Conservation (phyloP, 371 early-diverging fungal species). For the Nematocida sp. region DNA sequence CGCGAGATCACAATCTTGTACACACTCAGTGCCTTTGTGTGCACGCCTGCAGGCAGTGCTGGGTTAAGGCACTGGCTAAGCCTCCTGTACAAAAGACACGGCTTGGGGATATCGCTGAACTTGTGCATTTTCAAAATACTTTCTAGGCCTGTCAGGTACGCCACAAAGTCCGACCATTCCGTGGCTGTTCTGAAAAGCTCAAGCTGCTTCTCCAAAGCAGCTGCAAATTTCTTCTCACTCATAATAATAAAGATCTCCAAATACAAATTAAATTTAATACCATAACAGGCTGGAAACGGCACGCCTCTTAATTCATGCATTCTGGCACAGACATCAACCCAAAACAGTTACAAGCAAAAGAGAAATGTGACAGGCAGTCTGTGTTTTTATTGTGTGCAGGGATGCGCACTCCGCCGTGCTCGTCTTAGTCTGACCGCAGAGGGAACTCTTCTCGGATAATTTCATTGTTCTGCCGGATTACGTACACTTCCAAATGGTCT, state of each 20-base stretch:
- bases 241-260: constrained; percentile 1
- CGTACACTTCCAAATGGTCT: constrained; percentile 83
- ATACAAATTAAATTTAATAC: too few relatives aligned
- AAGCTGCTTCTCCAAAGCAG: constrained; percentile 59
- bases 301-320: neutral
- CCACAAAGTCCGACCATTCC: constrained; percentile 65
- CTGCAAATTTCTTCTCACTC: constrained; percentile 52
- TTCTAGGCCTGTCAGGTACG: constrained; percentile 53
- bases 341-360: neutral
- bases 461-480: constrained; percentile 73
- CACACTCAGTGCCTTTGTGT: constrained; percentile 82
- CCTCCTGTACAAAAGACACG: constrained; percentile 78
- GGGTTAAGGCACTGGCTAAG: constrained; percentile 93
- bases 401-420: too few relatives aligned
- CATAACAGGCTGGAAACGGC: too few relatives aligned
- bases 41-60: constrained; percentile 92
- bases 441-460: constrained; percentile 70
- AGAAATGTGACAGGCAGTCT: neutral
- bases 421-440: constrained; percentile 69
- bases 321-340: neutral
- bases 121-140: constrained; percentile 54
- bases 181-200: constrained; percentile 63
- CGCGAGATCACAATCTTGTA: constrained; percentile 75
- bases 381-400: too few relatives aligned
- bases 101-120: constrained; percentile 62